Evolutionary conservation across 2,329 filamentous ascomycete genomes (phyloP), one percentile per base, ranked within the genome.

Genomic region (Botrytis sinoallii): DNA sequence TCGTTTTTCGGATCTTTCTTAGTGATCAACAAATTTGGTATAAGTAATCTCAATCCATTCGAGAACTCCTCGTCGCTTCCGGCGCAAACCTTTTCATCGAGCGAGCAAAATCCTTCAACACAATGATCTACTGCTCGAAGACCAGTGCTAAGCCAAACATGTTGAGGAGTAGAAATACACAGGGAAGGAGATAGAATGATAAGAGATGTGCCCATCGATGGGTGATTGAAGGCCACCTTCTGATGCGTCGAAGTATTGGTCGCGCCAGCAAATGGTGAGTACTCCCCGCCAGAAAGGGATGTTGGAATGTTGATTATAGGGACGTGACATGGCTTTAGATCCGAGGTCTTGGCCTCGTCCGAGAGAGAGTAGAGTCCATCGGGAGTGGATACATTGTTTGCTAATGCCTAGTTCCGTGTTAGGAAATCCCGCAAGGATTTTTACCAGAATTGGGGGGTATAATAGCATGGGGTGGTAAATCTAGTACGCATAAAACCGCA

Each of bases 81-180:
- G 6, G 65, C 46, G 9, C 70, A 68, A 16, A 70, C 74, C 1
- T 75, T 77, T 25, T 67, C 35, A 63, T 75, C 46, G 1, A 84
- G 77, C 1, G 85, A 85, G 75, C 85, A 88, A 7, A 87, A 78
- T 1, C 85, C 85, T 79, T 90, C 88, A 6, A 90, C 84, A 73
- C 87, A 89, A 77, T 89, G 88, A 76, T 90, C 88, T 0, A 90
- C 83, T 0, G 86, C 84, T 14, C 88, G 83, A 12, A 90, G 83
- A 0, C 89, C 89, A 0, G 87, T 88, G 61, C 85, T 86, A 1
- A 90, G 81, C 88, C 88, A 91, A 32, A 89, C 82, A 32, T 81
- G 81, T 1, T 82, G 81, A 0, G 88, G 88, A 0, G 88, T 90
- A 0, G 85, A 85, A 2, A 82, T 79, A 25, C 83, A 84, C 0